Conservation (phyloP, 192 early-diverging fungal genomes). For the Rhizoclosmatium globosum region DNA sequence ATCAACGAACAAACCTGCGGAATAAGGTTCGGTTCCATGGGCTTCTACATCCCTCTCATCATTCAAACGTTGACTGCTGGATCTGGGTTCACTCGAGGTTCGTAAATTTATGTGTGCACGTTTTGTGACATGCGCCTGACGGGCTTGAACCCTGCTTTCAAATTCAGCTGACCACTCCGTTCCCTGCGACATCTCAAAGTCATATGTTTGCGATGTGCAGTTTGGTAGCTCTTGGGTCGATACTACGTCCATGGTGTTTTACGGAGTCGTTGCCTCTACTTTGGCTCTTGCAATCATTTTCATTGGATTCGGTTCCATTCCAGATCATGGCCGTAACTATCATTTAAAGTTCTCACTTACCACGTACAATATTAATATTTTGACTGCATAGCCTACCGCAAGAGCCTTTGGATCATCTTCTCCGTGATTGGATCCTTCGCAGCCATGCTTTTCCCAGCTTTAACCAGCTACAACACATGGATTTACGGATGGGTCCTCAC, state of each 20-base stretch:
- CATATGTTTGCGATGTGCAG: constrained; percentile 30
- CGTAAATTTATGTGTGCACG: too few species aligned
- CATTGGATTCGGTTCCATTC: constrained; percentile 43
- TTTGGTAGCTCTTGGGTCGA: constrained; percentile 29
- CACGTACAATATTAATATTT: too few species aligned
- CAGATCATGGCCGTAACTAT: constrained; percentile 47
- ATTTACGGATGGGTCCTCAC: neutral
- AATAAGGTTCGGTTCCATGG: neutral
- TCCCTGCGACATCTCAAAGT: constrained; percentile 33
- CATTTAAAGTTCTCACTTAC: too few species aligned
- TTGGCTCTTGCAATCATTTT: constrained; percentile 42
- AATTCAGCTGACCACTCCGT: constrained; percentile 14
- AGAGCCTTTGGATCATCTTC: constrained; percentile 38
- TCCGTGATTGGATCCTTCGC: neutral
- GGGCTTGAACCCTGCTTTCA: too few species aligned
- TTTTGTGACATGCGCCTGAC: too few species aligned
- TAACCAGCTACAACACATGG: neutral
- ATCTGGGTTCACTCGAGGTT: neutral
- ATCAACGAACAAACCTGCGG: too few species aligned
- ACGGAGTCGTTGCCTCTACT: constrained; percentile 38
- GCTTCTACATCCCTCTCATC: constrained; percentile 42
- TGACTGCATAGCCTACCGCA: neutral
- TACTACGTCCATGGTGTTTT: constrained; percentile 41
- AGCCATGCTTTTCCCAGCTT: constrained; percentile 19
- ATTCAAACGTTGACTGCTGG: constrained; percentile 32